Evolutionary conservation across 768 basidiomycete species (phyloP), one percentile per base, ranked within the genome.

Genomic region (Trametes cinnabarina): DNA sequence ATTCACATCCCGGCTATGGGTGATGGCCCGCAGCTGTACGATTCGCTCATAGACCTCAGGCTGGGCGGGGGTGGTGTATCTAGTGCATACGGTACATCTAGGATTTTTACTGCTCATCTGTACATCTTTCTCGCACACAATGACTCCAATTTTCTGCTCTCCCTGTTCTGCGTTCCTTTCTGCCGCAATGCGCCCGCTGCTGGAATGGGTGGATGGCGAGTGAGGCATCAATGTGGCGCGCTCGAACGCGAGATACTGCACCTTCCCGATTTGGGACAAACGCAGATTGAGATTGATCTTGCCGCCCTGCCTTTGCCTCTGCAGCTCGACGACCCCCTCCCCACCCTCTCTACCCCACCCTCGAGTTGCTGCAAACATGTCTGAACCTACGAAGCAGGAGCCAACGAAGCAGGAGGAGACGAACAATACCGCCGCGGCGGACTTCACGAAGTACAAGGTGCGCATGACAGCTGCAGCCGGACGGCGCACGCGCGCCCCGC

Each of bases 371-470:
- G 17, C 8, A 37, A 58, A 61, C 23, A 61, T 56, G 60, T 56
- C 60, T 32, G 60, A 61, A 23, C 60, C 55, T 7, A 32, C 52
- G 14, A 60, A 55, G 52, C 51, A 51, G 32, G 51, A 56, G 44
- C 35, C 50, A 25, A 15, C 44, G 17, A 58, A 61, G 55, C 30
- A 78, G 41, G 72, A 71, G 76, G 75, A 59, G 83, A 32, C 30
- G 7, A 79, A 85, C 58, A 81, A 85, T 57, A 81, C 85, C 43
- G 76, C 79, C 17, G 88, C 90, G 71, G 81, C 78, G 12, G 91
- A 93, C 75, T 74, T 92, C 68, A 92, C 90, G 17, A 93, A 93
- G 73, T 93, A 93, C 77, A 93, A 93, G 79, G 91, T 90, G 63
- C 57, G 71, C 47, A 20, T n/a, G n/a, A n/a, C 48, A 3, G 4